These are phyloP conservation scores for Capsicum rhomboideum DNA, from an alignment of 257 asterid species.

Conservation along the genomic window DNA sequence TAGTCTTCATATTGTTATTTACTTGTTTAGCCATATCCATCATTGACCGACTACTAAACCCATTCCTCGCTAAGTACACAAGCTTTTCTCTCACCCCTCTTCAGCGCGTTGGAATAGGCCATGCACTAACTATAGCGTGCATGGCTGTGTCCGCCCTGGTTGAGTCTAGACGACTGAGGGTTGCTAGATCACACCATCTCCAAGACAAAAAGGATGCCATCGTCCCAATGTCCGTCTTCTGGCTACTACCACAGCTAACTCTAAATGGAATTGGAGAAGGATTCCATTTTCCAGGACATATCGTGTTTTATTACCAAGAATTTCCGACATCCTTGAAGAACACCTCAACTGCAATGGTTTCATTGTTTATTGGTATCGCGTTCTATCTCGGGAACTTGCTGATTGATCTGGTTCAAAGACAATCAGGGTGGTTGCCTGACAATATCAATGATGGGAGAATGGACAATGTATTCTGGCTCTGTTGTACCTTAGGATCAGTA, in stretches of 20 bases:
- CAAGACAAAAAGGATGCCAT: conserved; percentile 4
- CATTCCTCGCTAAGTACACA: conserved; percentile 30
- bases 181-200: not conserved
- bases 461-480: conserved; percentile 64
- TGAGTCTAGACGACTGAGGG: conserved; percentile 22
- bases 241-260: conserved; percentile 41
- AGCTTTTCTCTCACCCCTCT: conserved; percentile 36
- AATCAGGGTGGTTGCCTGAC: conserved; percentile 58
- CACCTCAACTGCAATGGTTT: conserved; percentile 19
- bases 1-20: conserved; percentile 43
- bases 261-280: conserved; percentile 35
- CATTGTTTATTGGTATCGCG: conserved; percentile 17
- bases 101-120: conserved; percentile 54
- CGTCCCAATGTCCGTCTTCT: conserved; percentile 21
- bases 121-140: conserved; percentile 24
- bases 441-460: conserved; percentile 57
- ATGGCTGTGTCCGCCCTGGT: conserved; percentile 38
- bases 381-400: conserved; percentile 19
- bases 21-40: conserved; percentile 37
- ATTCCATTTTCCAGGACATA: conserved; percentile 25
- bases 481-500: conserved; percentile 33
- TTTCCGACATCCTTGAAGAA: conserved; percentile 27
- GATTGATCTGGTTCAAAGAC: conserved; percentile 24
- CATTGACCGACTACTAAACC: conserved; percentile 35
- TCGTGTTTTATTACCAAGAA: conserved; percentile 22